Percentiles rank a stretch among this genome's conserved stretches.
These are phyloP conservation scores for Globisporangium barbulae DNA, from an alignment of 352 stramenopile species.

Conservation along the genomic window DNA sequence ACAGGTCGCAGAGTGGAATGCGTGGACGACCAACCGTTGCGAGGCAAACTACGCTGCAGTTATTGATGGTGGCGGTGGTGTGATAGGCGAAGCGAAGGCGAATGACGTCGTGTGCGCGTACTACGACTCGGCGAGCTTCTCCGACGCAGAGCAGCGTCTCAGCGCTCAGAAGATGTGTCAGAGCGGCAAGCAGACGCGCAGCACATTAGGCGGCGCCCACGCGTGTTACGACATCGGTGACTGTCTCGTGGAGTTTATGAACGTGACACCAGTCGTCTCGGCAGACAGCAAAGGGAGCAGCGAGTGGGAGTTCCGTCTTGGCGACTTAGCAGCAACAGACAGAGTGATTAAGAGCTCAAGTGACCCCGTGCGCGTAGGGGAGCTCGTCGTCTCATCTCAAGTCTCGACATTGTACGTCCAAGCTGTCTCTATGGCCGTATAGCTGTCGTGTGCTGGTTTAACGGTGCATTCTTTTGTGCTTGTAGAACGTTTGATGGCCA, in stretches of 20 bases:
- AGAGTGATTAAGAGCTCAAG: background rate
- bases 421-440: background rate
- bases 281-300: no score
- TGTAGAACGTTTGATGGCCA: slow-evolving; percentile 10
- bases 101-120: background rate
- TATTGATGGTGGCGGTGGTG: background rate
- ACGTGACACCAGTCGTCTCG: background rate
- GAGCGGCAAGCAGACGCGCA: background rate
- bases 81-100: background rate
- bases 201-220: background rate
- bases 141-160: background rate
- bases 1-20: slow-evolving; percentile 8
- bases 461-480: background rate
- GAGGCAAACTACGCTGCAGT: background rate
- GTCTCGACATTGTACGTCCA: slow-evolving; percentile 1
- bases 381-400: background rate
- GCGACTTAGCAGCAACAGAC: background rate
- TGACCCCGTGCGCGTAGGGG: slow-evolving; percentile 3
- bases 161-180: background rate
- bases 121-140: background rate
- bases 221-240: slow-evolving; percentile 5
- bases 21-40: slow-evolving; percentile 5
- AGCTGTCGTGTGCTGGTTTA: background rate
- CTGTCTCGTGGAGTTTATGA: slow-evolving; percentile 11
- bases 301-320: background rate